Evolutionary conservation across 306 rosid genomes (phyloP).

Genomic region (Acacia acuminata): DNA sequence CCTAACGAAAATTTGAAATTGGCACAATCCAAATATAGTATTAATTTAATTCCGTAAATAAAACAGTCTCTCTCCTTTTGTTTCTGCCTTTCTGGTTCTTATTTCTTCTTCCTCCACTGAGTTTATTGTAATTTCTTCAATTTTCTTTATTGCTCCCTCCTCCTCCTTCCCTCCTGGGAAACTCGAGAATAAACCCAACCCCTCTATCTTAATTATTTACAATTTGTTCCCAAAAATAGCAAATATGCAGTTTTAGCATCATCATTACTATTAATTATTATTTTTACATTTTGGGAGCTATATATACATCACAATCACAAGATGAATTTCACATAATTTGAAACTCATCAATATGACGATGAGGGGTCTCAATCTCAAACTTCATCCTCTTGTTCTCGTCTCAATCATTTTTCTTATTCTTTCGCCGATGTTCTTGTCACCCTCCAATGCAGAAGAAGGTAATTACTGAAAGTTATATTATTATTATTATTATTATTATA

Average conservation of each 20-base stretch:
- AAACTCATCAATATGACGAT: not conserved
- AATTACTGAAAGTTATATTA: not conserved
- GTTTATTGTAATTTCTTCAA: not conserved
- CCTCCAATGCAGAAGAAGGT: slow-evolving; percentile 22
- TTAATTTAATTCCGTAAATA: not conserved
- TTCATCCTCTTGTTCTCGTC: slow-evolving; percentile 6
- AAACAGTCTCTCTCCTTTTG: not conserved
- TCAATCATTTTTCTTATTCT: slow-evolving; percentile 22
- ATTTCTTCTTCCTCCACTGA: not conserved
- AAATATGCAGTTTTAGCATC: not conserved
- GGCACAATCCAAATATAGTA: slow-evolving; percentile 15
- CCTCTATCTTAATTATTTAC: not conserved
- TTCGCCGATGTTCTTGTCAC: slow-evolving; percentile 20
- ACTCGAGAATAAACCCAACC: not conserved
- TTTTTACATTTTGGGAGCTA: slow-evolving; percentile 24
- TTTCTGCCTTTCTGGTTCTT: not conserved
- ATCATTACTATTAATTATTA: not conserved
- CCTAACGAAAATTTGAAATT: not conserved
- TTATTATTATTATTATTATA: not conserved
- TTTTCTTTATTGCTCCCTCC: not conserved
- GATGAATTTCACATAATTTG: not conserved
- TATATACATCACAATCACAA: not conserved
- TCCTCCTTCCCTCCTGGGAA: not conserved
- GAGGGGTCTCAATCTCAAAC: slow-evolving; percentile 11
- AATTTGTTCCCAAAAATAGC: slow-evolving; percentile 25